Evolutionary conservation across 2,329 filamentous ascomycete species (phyloP), one percentile per base, ranked within the genome.

Genomic region (Ophiobolus disseminans): DNA sequence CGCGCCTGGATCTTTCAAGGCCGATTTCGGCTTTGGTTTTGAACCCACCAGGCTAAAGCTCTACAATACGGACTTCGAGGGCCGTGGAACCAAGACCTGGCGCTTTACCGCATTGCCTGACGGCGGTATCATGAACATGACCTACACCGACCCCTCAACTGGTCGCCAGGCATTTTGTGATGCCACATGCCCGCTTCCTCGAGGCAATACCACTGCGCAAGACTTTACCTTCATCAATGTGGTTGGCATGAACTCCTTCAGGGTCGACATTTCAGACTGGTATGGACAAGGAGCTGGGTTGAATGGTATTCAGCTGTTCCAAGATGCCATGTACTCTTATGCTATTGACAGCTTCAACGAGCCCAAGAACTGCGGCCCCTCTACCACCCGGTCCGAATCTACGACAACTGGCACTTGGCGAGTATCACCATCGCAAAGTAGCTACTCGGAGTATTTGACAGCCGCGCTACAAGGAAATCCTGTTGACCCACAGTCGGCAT

Each of bases 71-170:
- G 86, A 89, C 60, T 81, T 86, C 42, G 85, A 94, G 62, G 91
- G 89, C 41, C 86, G 91, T 57, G 92, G 94, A 31, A 96, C 92
- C 22, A 89, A 90, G 76, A 89, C 88, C 0, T 99, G 90, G 77
- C 86, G 91, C 48, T 95, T 91, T 68, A 90, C 90, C 17, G 90
- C 91, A 14, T 78, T 93, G 49, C 92, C 93, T 4, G 85, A 93
- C 65, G 87, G 89, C 55, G 94, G 94, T 42, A 97, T 99, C 70
- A 90, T 99, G 86, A 97, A 97, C 74, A 82, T 99, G 66, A 96
- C 91, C 28, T 97, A 94, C 63, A 86, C 86, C 55, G 91, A 97
- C 65, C 87, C 88, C 11, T 19, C 77, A 70, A 30, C 84, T 1
- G 88, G 88, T 20, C 76, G 83, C 40, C 86, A 87, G 45, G 75